Conservation (phyloP, 2,329 filamentous ascomycete genomes). For the Aspergillus felis region DNA sequence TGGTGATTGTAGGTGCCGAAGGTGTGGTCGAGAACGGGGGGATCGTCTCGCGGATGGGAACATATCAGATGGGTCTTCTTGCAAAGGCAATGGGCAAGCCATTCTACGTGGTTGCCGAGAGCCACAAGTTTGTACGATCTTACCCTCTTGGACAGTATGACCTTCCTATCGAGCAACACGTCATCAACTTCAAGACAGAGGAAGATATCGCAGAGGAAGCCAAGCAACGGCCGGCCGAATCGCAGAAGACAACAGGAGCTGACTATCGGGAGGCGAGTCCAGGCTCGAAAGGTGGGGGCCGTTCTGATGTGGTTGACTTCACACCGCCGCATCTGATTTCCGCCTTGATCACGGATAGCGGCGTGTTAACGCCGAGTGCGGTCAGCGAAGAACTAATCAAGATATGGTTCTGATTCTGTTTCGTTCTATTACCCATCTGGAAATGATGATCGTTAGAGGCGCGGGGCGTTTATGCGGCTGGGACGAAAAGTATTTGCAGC, state of each 20-base stretch:
- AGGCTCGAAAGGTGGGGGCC: conserved; percentile 19
- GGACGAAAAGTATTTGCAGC: conserved; percentile 1
- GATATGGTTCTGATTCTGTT: conserved; percentile 45
- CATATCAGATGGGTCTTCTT: conserved; percentile 79
- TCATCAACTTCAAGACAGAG: conserved; percentile 68
- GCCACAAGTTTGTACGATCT: conserved; percentile 91
- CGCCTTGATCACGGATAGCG: conserved; percentile 62
- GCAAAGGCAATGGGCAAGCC: conserved; percentile 69
- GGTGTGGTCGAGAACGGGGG: conserved; percentile 93
- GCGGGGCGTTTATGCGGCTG: conserved; percentile 10
- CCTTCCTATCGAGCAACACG: conserved; percentile 72
- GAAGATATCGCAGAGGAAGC: conserved; percentile 45
- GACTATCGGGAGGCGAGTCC: conserved; percentile 1
- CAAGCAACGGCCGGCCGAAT: conserved; percentile 37
- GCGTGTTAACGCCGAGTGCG: conserved; percentile 60
- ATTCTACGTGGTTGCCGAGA: conserved; percentile 90
- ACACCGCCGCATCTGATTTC: conserved; percentile 60
- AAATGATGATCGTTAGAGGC: conserved; percentile 14
- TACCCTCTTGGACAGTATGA: conserved; percentile 80
- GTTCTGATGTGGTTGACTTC: conserved; percentile 43
- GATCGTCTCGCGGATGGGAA: conserved; percentile 82
- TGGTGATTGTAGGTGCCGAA: conserved; percentile 66
- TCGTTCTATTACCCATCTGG: conserved; percentile 3
- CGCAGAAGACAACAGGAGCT: conserved; percentile 14
- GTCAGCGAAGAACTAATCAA: conserved; percentile 66